phyloP scores from a whole-genome alignment of 1,139 yeast genomes.

The Pichia sorboxylosa region DNA sequence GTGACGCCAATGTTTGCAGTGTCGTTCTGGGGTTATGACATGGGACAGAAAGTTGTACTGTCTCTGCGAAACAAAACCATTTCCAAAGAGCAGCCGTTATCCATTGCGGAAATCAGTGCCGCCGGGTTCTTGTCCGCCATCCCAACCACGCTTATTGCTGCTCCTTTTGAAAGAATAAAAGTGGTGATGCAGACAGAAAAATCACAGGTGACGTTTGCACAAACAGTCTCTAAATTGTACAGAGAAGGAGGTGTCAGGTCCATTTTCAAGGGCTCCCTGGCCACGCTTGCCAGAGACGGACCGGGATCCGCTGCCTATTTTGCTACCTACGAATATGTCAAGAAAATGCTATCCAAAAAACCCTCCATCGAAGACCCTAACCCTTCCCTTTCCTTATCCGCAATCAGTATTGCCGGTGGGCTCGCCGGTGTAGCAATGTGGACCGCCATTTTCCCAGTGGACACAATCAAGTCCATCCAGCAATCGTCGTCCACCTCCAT shows the following conservation, averaged over 20 bases:
- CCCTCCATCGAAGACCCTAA: conserved; percentile 26
- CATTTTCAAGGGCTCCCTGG: conserved; percentile 80
- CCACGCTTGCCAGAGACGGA: conserved; percentile 92
- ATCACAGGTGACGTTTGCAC: conserved; percentile 30
- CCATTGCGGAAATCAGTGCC: conserved; percentile 57
- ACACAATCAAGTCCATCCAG: conserved; percentile 85
- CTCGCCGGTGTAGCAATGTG: conserved; percentile 95
- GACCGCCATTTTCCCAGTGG: conserved; percentile 92
- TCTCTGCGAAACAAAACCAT: conserved; percentile 28
- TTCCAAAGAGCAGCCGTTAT: conserved; percentile 17
- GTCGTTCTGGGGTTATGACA: conserved; percentile 95
- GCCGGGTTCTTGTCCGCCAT: conserved; percentile 96
- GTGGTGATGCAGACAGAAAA: conserved; percentile 74
- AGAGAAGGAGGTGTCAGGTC: conserved; percentile 76
- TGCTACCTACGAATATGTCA: conserved; percentile 83
- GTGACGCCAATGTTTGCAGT: conserved; percentile 98
- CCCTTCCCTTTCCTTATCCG: conserved; percentile 37
- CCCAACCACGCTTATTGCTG: conserved; percentile 91
- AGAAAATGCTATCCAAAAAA: conserved; percentile 35
- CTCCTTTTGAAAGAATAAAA: conserved; percentile 93
- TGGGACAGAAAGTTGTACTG: conserved; percentile 69
- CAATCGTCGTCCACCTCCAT: conserved; percentile 50
- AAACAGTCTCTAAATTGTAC: conserved; percentile 61
- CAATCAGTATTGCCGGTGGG: conserved; percentile 86
- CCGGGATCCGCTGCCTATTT: conserved; percentile 97